These are phyloP conservation scores for Phytophthora nicotianae DNA, from an alignment of 352 stramenopile genomes.

Conservation along the genomic window DNA sequence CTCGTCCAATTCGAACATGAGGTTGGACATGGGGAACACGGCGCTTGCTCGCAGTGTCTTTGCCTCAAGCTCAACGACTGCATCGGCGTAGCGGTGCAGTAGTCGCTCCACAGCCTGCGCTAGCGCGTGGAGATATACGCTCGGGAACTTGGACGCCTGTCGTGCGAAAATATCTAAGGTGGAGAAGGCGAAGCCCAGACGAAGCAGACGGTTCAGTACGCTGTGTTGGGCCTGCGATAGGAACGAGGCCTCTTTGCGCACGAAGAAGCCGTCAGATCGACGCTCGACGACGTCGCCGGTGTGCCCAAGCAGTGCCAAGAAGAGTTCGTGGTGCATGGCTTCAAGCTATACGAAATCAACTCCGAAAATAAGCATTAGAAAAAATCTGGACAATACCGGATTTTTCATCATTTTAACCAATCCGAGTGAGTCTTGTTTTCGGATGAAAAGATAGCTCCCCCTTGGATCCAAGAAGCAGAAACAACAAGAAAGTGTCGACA, in stretches of 20 bases:
- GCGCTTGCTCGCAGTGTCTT: conserved; percentile 47
- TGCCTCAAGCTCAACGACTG: conserved; percentile 57
- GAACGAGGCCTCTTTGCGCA: conserved; percentile 48
- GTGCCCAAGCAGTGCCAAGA: conserved; percentile 74
- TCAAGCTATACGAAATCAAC: conserved; percentile 15
- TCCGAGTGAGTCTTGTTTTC: neutral
- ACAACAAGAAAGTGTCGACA: conserved; percentile 10
- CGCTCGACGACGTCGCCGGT: conserved; percentile 65
- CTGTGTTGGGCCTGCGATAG: conserved; percentile 55
- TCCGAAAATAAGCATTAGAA: conserved; percentile 8
- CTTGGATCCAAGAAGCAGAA: conserved; percentile 27
- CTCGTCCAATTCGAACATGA: conserved; percentile 74
- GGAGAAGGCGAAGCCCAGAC: conserved; percentile 55
- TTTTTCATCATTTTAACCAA: neutral
- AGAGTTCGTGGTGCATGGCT: conserved; percentile 80
- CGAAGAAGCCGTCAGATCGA: conserved; percentile 61
- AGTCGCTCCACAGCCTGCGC: conserved; percentile 59
- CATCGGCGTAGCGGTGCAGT: conserved; percentile 58
- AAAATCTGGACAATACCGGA: conserved; percentile 1
- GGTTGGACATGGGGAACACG: conserved; percentile 65
- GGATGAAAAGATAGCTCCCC: conserved; percentile 23
- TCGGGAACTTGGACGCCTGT: conserved; percentile 29
- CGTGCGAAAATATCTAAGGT: conserved; percentile 57
- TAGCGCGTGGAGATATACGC: conserved; percentile 64
- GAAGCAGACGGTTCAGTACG: conserved; percentile 62